Conservation (phyloP, 2,329 filamentous ascomycete species). For the Leptographium wingfieldii region DNA sequence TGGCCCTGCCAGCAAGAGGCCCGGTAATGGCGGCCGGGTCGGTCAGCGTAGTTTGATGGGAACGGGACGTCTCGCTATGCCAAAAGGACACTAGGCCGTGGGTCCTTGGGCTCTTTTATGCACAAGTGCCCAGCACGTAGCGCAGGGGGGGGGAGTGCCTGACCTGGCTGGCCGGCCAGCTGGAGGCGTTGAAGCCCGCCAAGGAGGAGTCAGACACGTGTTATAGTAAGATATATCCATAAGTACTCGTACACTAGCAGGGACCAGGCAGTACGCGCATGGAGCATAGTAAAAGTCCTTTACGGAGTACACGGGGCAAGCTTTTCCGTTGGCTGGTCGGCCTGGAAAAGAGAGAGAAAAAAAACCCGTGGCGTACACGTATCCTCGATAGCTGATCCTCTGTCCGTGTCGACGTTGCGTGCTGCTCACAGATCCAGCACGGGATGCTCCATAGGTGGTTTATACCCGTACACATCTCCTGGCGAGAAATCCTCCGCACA, state of each 20-base stretch:
- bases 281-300: neutral
- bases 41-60: conserved; percentile 1
- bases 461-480: neutral
- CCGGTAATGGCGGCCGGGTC: neutral
- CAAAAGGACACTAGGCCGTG: neutral
- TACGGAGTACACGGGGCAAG: neutral
- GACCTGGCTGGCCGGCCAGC: neutral
- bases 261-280: neutral
- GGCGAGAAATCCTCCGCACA: neutral
- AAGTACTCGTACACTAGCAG: neutral
- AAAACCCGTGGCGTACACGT: too few relatives aligned
- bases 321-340: too few relatives aligned
- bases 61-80: conserved; percentile 4
- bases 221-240: neutral
- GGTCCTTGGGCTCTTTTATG: neutral
- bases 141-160: neutral
- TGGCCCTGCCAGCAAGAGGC: neutral
- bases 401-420: neutral
- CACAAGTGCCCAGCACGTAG: neutral
- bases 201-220: neutral
- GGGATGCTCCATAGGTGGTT: neutral
- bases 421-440: neutral
- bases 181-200: neutral
- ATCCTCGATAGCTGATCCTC: too few relatives aligned
- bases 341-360: too few relatives aligned